Base-by-base conservation (phyloP, 2,329 filamentous ascomycete genomes). In the Exophiala sideris region DNA sequence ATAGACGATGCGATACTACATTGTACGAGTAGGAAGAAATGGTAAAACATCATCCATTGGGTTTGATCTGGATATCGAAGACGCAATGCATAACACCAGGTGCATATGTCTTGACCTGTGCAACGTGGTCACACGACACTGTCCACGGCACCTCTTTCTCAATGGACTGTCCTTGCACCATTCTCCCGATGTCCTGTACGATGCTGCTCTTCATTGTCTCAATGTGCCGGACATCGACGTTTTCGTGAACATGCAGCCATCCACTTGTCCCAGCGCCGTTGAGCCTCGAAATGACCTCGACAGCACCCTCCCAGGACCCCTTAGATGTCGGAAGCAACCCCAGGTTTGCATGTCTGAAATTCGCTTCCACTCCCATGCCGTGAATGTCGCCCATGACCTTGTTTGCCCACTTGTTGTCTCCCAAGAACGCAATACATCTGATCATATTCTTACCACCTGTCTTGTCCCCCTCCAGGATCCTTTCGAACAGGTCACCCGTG, bases 401-500 rank as follows among this genome's bases (percentile, higher is more conserved):
- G 6, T 71, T 70, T 0, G 85, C 84, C 56, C 74, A 71, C 29
- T 68, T 68, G 62, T 91, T 91, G 66, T 86, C 81, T 61, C 90
- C 87, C 35, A 83, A 70, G 61, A 91, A 88, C 1, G 90, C 78
- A 0, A 88, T 67, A 35, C 90, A 85, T 50, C 75, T 75, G 60
- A 82, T 69, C 18, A 76, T 20, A 20, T 46, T 46, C 4, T n/a
- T 3, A 10, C n/a, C 16, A 1, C 24, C 39, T 6, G 38, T 12
- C 2, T 33, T 16, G 14, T 57, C 50, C n/a, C 24, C 21, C 32
- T 50, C 20, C 21, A 7, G 35, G 38, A 77, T 6, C 61, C 59
- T 16, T 20, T 49, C 62, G 32, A 71, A 68, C 16, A 74, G 65
- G 1, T 72, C 68, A 6, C 66, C 48, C 14, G 69, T 35, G 1